Evolutionary conservation across 805 yeast species (phyloP).

Genomic region (Starmerella etchellsii): DNA sequence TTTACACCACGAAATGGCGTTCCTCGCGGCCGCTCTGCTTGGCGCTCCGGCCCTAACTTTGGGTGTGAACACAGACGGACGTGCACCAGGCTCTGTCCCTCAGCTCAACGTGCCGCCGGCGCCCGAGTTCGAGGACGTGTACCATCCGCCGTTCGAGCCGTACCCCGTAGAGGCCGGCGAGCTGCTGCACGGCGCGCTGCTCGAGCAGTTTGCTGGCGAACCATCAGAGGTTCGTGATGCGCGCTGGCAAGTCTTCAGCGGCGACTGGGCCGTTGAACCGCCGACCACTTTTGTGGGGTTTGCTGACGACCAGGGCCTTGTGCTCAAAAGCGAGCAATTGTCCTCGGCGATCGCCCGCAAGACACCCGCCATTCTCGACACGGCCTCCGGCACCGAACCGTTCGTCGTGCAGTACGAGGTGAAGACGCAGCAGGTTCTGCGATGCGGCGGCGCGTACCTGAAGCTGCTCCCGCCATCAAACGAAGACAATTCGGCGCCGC

Average conservation of each 20-base stretch:
- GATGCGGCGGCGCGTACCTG: constrained; percentile 84
- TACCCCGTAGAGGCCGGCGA: constrained; percentile 18
- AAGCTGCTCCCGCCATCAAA: constrained; percentile 47
- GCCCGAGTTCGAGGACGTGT: constrained; percentile 17
- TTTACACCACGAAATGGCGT: too few species aligned
- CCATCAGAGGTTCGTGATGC: constrained; percentile 23
- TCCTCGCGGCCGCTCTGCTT: too few species aligned
- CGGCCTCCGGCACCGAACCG: constrained; percentile 38
- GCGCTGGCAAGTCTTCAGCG: constrained; percentile 55
- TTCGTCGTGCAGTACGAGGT: constrained; percentile 83
- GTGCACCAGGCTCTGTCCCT: constrained; percentile 9
- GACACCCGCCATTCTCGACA: constrained; percentile 46
- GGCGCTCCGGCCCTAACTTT: too few species aligned
- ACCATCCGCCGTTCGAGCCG: constrained; percentile 22
- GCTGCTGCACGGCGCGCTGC: constrained; percentile 14
- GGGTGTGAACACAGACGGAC: constrained; percentile 6
- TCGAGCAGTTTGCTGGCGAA: constrained; percentile 29
- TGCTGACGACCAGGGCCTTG: constrained; percentile 59
- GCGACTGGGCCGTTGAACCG: constrained; percentile 67
- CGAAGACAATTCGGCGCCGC: neutral
- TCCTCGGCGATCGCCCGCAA: constrained; percentile 68
- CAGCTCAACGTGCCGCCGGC: constrained; percentile 13
- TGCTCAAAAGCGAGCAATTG: constrained; percentile 60
- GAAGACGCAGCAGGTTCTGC: constrained; percentile 62
- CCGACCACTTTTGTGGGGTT: constrained; percentile 46